Percentiles rank a stretch among this genome's conserved stretches.
These are phyloP conservation scores for Exophiala aquamarina DNA, from an alignment of 2,329 filamentous ascomycete species.

Conservation along the genomic window DNA sequence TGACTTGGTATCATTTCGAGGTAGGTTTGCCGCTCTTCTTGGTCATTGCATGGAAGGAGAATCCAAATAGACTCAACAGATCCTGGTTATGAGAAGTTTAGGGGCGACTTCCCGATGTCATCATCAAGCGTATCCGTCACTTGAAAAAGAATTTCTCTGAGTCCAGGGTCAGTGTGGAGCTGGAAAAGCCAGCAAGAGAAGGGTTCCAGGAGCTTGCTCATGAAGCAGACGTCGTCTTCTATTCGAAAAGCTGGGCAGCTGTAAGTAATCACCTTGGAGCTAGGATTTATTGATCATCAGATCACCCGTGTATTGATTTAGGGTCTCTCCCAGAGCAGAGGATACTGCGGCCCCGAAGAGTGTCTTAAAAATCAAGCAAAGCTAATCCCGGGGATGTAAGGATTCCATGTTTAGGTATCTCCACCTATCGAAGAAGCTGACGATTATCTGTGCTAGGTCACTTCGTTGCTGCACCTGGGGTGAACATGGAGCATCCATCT, in stretches of 20 bases:
- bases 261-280: constrained; percentile 52
- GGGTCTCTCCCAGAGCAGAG: constrained; percentile 4
- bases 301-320: no score
- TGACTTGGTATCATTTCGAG: constrained; percentile 71
- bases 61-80: no score
- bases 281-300: no score
- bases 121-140: constrained; percentile 58
- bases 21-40: no score
- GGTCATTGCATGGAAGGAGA: no score
- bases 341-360: constrained; percentile 47
- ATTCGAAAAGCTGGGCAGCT: constrained; percentile 69
- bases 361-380: constrained; percentile 51
- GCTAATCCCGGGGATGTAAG: constrained; percentile 48
- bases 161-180: constrained; percentile 65
- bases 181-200: constrained; percentile 66
- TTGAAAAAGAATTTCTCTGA: constrained; percentile 42
- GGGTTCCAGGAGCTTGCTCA: constrained; percentile 61
- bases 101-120: constrained; percentile 66
- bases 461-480: constrained; percentile 62
- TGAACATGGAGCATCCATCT: constrained; percentile 50
- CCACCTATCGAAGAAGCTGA: background rate
- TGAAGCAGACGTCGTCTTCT: constrained; percentile 71
- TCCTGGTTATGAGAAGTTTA: no score
- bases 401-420: constrained; percentile 3
- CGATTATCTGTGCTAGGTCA: constrained; percentile 34